These are phyloP conservation scores for Scheffersomyces quercinus DNA, from an alignment of 1,139 yeast species.

Conservation along the genomic window DNA sequence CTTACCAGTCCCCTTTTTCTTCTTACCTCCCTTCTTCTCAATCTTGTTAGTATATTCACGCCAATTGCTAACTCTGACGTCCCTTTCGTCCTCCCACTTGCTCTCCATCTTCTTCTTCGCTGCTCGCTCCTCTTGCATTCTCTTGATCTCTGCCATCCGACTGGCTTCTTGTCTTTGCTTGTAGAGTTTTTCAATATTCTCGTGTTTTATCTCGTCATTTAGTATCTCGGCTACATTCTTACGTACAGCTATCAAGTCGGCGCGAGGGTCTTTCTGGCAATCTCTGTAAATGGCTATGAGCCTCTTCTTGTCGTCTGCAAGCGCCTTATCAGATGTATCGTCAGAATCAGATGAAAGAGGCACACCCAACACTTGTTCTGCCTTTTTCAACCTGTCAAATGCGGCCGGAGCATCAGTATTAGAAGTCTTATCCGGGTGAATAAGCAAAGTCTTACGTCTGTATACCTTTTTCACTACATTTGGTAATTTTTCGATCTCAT, in stretches of 20 bases:
- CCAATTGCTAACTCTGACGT: constrained; percentile 63
- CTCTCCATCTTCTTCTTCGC: constrained; percentile 41
- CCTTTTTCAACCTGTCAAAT: constrained; percentile 52
- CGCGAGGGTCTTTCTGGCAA: constrained; percentile 33
- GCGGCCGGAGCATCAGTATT: constrained; percentile 62
- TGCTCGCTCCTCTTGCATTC: constrained; percentile 38
- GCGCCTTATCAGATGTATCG: constrained; percentile 1
- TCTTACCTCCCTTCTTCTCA: constrained; percentile 43
- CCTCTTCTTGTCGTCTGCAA: constrained; percentile 43
- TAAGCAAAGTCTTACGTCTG: constrained; percentile 59
- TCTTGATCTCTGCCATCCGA: constrained; percentile 23
- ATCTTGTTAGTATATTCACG: constrained; percentile 48
- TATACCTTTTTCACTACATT: constrained; percentile 45
- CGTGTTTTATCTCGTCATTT: constrained; percentile 35
- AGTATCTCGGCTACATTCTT: constrained; percentile 34
- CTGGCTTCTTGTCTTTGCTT: constrained; percentile 29
- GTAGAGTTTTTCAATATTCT: constrained; percentile 35
- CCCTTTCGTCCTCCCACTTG: constrained; percentile 67
- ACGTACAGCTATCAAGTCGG: constrained; percentile 19
- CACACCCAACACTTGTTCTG: constrained; percentile 28
- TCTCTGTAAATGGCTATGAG: constrained; percentile 38
- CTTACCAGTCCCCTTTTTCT: constrained; percentile 23
- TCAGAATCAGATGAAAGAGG: not conserved
- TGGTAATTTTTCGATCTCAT: constrained; percentile 27
- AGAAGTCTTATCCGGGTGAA: constrained; percentile 68